These are phyloP conservation scores for Aspergillus thermomutatus DNA, from an alignment of 2,329 filamentous ascomycete genomes.

Conservation along the genomic window DNA sequence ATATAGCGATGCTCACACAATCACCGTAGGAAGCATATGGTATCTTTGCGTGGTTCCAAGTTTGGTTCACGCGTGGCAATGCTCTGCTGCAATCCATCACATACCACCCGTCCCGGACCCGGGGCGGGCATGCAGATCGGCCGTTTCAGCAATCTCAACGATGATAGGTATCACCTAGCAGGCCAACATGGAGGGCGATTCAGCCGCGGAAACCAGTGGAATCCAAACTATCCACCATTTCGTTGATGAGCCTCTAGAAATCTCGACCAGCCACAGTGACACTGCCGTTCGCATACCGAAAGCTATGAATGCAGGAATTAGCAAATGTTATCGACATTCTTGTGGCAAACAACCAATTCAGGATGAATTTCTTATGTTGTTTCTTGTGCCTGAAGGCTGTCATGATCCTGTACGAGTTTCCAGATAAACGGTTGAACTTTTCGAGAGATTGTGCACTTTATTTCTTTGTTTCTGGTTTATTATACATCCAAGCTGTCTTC, in stretches of 20 bases:
- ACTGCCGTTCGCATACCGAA: background rate
- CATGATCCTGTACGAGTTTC: background rate
- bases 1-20: conserved; percentile 8
- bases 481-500: background rate
- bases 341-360: background rate
- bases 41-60: conserved; percentile 95
- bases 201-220: conserved; percentile 37
- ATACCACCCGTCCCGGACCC: conserved; percentile 83
- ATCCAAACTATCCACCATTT: conserved; percentile 34
- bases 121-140: conserved; percentile 67
- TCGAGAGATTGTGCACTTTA: background rate
- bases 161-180: conserved; percentile 32
- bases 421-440: background rate
- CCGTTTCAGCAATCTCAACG: conserved; percentile 52
- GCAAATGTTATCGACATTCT: background rate
- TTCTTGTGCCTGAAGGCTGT: background rate
- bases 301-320: background rate
- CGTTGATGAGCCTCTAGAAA: conserved; percentile 22
- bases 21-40: conserved; percentile 79
- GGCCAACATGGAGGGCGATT: conserved; percentile 41
- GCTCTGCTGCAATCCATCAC: conserved; percentile 94
- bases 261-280: background rate
- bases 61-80: conserved; percentile 98
- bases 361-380: background rate
- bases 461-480: background rate